These are phyloP conservation scores for Albizia julibrissin DNA, from an alignment of 306 rosid species.

Conservation along the genomic window DNA sequence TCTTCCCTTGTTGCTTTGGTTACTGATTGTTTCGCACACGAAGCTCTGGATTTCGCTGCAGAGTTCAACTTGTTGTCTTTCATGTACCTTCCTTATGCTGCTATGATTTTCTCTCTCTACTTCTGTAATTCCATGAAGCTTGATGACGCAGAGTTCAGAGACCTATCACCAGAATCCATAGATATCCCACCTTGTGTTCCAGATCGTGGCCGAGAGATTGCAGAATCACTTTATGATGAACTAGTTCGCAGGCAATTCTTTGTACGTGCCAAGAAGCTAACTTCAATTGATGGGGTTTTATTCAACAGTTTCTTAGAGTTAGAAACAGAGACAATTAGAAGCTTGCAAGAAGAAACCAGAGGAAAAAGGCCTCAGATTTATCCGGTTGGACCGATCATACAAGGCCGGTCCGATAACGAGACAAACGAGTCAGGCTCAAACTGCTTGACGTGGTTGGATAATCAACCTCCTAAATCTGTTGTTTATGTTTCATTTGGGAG, in stretches of 20 bases:
- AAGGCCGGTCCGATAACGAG: not conserved
- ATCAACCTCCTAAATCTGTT: not conserved
- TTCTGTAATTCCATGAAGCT: constrained; percentile 12
- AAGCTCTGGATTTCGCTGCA: constrained; percentile 7
- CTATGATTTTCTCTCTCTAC: not conserved
- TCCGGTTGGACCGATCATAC: constrained; percentile 1
- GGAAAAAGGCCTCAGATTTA: not conserved
- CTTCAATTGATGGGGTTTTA: not conserved
- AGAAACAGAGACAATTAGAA: not conserved
- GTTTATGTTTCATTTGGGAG: constrained; percentile 5
- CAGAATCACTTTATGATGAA: not conserved
- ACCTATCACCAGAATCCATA: not conserved
- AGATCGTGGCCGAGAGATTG: not conserved
- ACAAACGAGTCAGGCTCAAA: not conserved
- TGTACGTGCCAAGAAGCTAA: not conserved
- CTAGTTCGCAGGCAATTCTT: not conserved
- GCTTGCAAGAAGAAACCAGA: not conserved
- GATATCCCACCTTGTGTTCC: constrained; percentile 24
- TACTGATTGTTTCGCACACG: constrained; percentile 8
- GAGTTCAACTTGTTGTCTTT: constrained; percentile 3
- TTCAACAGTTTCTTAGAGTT: not conserved
- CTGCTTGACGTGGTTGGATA: not conserved
- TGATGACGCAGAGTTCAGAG: not conserved
- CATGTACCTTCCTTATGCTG: constrained; percentile 7
- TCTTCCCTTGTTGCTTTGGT: not conserved